Conservation (phyloP, 345 rosid genomes). For the Pugionium cornutum region DNA sequence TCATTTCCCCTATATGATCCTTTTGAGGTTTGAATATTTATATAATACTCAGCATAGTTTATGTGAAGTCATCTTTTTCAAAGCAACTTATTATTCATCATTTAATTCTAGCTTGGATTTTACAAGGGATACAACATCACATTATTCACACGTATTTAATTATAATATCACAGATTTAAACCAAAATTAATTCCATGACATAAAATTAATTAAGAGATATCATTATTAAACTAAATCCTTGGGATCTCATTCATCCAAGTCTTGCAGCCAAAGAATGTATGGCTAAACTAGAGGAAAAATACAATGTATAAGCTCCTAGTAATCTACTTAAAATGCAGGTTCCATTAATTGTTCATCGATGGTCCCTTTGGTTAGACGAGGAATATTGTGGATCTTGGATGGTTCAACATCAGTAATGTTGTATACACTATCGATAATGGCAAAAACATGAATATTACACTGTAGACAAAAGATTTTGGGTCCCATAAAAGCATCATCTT, state of each 20-base stretch:
- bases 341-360: conserved; percentile 22
- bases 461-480: conserved; percentile 31
- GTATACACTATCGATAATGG: conserved; percentile 22
- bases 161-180: not conserved
- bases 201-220: not conserved
- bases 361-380: conserved; percentile 40
- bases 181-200: not conserved
- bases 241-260: conserved; percentile 8
- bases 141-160: no score
- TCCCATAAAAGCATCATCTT: conserved; percentile 32
- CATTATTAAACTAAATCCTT: not conserved
- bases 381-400: conserved; percentile 31
- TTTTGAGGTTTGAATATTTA: not conserved
- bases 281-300: conserved; percentile 32
- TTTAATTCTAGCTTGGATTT: not conserved
- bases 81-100: conserved; percentile 15
- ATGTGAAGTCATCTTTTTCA: conserved; percentile 6
- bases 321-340: conserved; percentile 30
- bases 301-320: conserved; percentile 36
- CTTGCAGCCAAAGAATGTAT: conserved; percentile 15
- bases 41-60: not conserved
- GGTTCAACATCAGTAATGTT: conserved; percentile 29
- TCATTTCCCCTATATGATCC: conserved; percentile 36
- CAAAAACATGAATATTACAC: conserved; percentile 22
- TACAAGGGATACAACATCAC: not conserved